Percentiles rank a stretch among this genome's conserved stretches.
phyloP scores from a whole-genome alignment of 2,329 filamentous ascomycete genomes.

The Phialemoniopsis sp. region DNA sequence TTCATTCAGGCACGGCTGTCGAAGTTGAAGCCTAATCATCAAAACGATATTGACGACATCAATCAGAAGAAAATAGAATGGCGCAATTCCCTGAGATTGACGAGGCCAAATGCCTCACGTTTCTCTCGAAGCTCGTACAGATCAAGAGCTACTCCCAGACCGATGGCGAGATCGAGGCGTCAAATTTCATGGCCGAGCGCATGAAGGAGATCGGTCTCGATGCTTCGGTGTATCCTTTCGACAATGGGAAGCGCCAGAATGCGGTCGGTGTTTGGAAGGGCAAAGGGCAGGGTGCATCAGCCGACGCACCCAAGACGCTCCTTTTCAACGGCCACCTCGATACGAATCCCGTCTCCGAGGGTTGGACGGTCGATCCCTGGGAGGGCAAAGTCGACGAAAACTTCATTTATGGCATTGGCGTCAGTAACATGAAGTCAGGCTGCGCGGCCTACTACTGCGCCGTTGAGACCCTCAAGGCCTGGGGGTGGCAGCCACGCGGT shows the following conservation, averaged over 20 bases:
- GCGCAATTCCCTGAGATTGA: slow-evolving; percentile 14
- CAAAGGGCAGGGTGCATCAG: neutral
- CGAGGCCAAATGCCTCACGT: slow-evolving; percentile 12
- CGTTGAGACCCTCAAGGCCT: slow-evolving; percentile 13
- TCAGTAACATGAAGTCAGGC: slow-evolving; percentile 22
- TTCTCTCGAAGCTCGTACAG: slow-evolving; percentile 17
- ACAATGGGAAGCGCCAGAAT: slow-evolving; percentile 15
- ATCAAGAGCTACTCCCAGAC: slow-evolving; percentile 21
- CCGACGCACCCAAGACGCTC: slow-evolving; percentile 7
- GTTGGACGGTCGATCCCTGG: slow-evolving; percentile 22
- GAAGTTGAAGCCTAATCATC: too few species aligned
- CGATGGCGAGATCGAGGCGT: slow-evolving; percentile 17
- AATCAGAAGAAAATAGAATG: slow-evolving; percentile 4
- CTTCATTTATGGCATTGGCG: slow-evolving; percentile 21
- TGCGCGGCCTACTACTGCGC: slow-evolving; percentile 21
- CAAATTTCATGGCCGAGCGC: slow-evolving; percentile 13
- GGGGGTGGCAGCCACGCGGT: slow-evolving; percentile 14
- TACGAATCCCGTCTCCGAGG: slow-evolving; percentile 20
- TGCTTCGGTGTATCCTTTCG: slow-evolving; percentile 13
- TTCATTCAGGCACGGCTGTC: too few species aligned
- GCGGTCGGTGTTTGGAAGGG: slow-evolving; percentile 15
- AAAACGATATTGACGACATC: too few species aligned
- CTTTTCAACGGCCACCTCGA: slow-evolving; percentile 22
- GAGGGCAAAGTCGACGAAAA: slow-evolving; percentile 19
- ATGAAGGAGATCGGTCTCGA: slow-evolving; percentile 17